Evolutionary conservation across 768 basidiomycete species (phyloP), one percentile per base, ranked within the genome.

Genomic region (Scleroderma citrinum): DNA sequence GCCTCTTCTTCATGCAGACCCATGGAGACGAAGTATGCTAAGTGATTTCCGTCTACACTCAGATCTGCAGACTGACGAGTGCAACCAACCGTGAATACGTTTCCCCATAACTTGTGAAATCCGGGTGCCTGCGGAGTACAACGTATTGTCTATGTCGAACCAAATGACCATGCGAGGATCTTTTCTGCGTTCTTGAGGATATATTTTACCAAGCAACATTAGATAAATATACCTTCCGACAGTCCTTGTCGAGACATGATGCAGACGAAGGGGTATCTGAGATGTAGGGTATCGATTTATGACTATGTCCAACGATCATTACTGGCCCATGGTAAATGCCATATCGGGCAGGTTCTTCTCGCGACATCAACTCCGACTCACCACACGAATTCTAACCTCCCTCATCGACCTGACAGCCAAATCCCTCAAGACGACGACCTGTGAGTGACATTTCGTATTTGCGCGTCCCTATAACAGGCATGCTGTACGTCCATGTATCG

Each of bases 111-210:
- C 82, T 53, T 86, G 79, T 4, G 83, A 81, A 46, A 92, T 87
- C 63, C 75, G 81, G 17, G 81, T 72, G 56, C 77, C 83, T 1
- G 86, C 80, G 7, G 88, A 87, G 64, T 92, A 93, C 14, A 93
- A 74, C 3, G 89, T 91, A 58, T 93, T 92, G 66, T 92, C 91
- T 50, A 92, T 88, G 60, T 92, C 90, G 52, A 92, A 80, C 78
- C 83, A 92, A 44, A 89, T 73, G 43, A 90, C 67, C 52, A 66
- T 66, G 13, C 82, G 78, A 34, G 78, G 74, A 71, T 87, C 85
- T 64, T 53, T 50, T 32, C 21, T 11, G 12, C 13, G 29, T 5
- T 3, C 23, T 32, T 58, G 38, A 55, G 53, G 48, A 43, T 19
- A 17, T 2, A 14, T 30, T 16, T 35, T 14, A 26, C n/a, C 8